phyloP scores from a whole-genome alignment of 768 basidiomycete genomes.

The Lactarius evosmus region DNA sequence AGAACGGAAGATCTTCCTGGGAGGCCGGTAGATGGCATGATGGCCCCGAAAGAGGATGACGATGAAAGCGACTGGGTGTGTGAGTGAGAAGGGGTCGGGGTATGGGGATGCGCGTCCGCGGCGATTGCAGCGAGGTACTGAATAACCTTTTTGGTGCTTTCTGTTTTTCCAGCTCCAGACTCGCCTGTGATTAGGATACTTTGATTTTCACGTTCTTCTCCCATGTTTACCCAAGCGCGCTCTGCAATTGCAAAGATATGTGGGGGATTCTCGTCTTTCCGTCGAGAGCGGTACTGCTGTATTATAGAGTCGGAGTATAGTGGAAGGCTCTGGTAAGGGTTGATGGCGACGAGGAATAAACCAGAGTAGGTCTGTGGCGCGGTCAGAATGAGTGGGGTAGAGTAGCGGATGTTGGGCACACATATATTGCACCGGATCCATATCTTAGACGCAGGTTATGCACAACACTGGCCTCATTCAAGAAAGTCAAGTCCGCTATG shows the following conservation, averaged over 20 bases:
- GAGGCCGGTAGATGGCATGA: slow-evolving; percentile 64
- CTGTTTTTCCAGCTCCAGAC: slow-evolving; percentile 98
- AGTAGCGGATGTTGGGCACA: slow-evolving; percentile 41
- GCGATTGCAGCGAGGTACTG: slow-evolving; percentile 98
- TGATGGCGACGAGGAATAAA: slow-evolving; percentile 96
- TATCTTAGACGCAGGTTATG: slow-evolving; percentile 93
- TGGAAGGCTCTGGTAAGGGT: slow-evolving; percentile 91
- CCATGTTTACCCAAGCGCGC: slow-evolving; percentile 97
- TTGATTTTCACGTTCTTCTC: slow-evolving; percentile 94
- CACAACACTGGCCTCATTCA: slow-evolving; percentile 99
- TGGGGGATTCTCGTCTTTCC: slow-evolving; percentile 89
- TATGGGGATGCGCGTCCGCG: slow-evolving; percentile 62
- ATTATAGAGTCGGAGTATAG: slow-evolving; percentile 87
- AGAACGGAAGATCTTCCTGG: slow-evolving; percentile 59
- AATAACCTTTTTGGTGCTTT: slow-evolving; percentile 98
- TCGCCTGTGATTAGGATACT: slow-evolving; percentile 99
- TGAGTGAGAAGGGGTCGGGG: slow-evolving; percentile 54
- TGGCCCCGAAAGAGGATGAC: slow-evolving; percentile 45
- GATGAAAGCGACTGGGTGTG: slow-evolving; percentile 60
- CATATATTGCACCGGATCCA: slow-evolving; percentile 89
- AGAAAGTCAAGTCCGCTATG: slow-evolving; percentile 95
- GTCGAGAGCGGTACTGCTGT: slow-evolving; percentile 85
- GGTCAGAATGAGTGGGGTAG: slow-evolving; percentile 8
- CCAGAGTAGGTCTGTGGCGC: slow-evolving; percentile 80
- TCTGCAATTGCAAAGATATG: slow-evolving; percentile 98